Conservation (phyloP, 768 basidiomycete genomes). For the Imleria badia region DNA sequence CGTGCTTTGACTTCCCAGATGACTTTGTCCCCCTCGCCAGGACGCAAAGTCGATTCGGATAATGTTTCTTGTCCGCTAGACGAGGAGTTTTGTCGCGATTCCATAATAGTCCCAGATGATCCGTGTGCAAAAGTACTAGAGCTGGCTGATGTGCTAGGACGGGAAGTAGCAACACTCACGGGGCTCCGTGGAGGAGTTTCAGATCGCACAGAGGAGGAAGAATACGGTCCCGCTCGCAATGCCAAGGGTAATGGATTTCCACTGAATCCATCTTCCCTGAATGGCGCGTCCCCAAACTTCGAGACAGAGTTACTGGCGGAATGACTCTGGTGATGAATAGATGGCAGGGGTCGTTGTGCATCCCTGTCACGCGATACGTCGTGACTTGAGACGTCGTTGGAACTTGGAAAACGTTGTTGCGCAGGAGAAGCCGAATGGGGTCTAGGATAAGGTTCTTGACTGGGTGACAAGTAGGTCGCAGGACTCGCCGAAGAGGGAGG, state of each 20-base stretch:
- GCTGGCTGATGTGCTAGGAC: constrained; percentile 36
- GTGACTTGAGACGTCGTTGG: constrained; percentile 14
- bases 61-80: constrained; percentile 33
- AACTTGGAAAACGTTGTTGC: constrained; percentile 29
- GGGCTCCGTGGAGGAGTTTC: constrained; percentile 67
- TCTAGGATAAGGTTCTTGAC: constrained; percentile 58
- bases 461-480: constrained; percentile 41
- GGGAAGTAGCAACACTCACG: constrained; percentile 49
- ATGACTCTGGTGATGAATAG: constrained; percentile 27
- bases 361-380: constrained; percentile 31
- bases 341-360: constrained; percentile 26
- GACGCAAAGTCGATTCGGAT: constrained; percentile 34
- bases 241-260: constrained; percentile 26
- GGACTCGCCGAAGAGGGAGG: constrained; percentile 18
- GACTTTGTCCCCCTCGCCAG: constrained; percentile 31
- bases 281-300: constrained; percentile 32
- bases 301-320: constrained; percentile 28
- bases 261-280: constrained; percentile 30
- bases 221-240: constrained; percentile 30
- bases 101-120: constrained; percentile 29
- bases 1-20: constrained; percentile 30
- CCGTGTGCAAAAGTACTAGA: constrained; percentile 25
- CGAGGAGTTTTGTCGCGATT: constrained; percentile 26
- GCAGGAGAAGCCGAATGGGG: constrained; percentile 56
- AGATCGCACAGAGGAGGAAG: constrained; percentile 21